Conservation (phyloP, 2,329 filamentous ascomycete species). For the Cercospora sojina region DNA sequence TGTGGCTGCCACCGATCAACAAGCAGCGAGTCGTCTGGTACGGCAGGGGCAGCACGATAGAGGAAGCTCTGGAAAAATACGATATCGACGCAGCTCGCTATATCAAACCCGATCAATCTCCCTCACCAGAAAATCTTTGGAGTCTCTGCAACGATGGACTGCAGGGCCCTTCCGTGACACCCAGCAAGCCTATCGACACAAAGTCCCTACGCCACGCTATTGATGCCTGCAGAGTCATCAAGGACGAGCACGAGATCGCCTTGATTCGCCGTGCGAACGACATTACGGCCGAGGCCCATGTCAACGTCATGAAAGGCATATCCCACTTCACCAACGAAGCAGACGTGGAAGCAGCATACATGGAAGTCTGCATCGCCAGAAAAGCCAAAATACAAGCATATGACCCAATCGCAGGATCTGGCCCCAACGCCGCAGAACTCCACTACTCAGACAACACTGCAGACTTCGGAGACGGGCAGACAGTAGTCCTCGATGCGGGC, state of each 20-base stretch:
- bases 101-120: conserved; percentile 14
- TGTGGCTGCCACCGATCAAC: conserved; percentile 88
- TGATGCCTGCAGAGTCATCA: conserved; percentile 76
- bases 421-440: conserved; percentile 76
- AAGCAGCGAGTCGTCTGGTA: conserved; percentile 92
- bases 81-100: conserved; percentile 72
- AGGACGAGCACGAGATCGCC: conserved; percentile 80
- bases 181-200: conserved; percentile 4
- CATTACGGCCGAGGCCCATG: conserved; percentile 76
- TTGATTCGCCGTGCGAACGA: conserved; percentile 78
- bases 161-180: background rate
- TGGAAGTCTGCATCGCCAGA: conserved; percentile 67
- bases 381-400: conserved; percentile 81
- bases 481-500: conserved; percentile 83
- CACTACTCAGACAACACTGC: conserved; percentile 85
- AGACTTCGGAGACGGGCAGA: conserved; percentile 65
- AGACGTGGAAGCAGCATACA: conserved; percentile 77
- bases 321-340: conserved; percentile 70
- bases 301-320: conserved; percentile 66
- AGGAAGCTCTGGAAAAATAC: conserved; percentile 73
- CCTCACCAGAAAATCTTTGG: background rate
- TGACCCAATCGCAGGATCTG: conserved; percentile 81
- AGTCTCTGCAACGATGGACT: background rate
- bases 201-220: conserved; percentile 65
- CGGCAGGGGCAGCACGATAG: conserved; percentile 73